Base-by-base conservation (phyloP, 2,329 filamentous ascomycete species). In the Botrytis byssoidea region DNA sequence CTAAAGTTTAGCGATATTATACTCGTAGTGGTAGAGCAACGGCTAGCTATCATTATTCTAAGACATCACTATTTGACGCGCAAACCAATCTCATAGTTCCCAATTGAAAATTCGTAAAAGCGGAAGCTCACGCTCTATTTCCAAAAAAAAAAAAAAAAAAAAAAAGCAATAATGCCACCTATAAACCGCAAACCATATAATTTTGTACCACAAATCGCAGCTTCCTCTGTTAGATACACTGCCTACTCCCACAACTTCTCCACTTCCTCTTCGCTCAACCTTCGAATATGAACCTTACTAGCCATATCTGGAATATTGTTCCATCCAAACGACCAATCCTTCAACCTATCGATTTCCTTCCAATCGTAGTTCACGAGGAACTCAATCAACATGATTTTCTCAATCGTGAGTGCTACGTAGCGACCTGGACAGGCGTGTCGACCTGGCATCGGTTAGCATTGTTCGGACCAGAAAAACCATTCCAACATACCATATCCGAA, bases 251-350 rank as follows among this genome's bases (percentile, higher is more conserved):
- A 71, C 18, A 71, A 42, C 32, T 40, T 40, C 16, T 65, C 29
- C 22, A 65, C 25, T n/a, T 65, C 59, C 18, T 55, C 42, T 64
- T 48, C 42, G 12, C 44, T 55, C 44, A 64, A 37, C 2, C 69
- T 61, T 42, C 69, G 42, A 20, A 65, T 71, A 0, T 61, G 32
- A 40, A 71, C 69, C 29, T 71, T 71, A 12, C 42, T 71, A 4
- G 57, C 59, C 69, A 65, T 71, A 55, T 71, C 69, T 29, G 69
- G 69, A 5, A 71, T 71, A 12, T 71, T 71, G 0, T 71, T 71
- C 59, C 59, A 71, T 48, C 69, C 59, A 65, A 71, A 71, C 12
- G 69, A 65, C 69, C 59, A 71, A 65, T 71, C 69, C 32, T 71
- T 51, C 8, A 65, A 51, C 25, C 69, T 37, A 25, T 71, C 69